Evolutionary conservation across 1,284 basidiomycete species (phyloP), one percentile per base, ranked within the genome.

Genomic region (Phylloboletellus chloephorus): DNA sequence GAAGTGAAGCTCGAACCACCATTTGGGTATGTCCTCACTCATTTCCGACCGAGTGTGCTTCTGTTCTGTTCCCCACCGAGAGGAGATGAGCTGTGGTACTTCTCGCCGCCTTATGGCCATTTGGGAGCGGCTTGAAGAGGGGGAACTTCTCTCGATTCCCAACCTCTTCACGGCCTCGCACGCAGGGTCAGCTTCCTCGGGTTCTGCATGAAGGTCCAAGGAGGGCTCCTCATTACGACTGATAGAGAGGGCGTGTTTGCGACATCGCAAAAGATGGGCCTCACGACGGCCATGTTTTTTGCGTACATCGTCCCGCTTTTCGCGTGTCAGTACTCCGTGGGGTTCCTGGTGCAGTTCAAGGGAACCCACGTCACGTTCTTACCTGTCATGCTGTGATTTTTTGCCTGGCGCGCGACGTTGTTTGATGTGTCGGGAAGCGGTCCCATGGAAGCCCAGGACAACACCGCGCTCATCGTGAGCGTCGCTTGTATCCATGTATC

Each of bases 271-370:
- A 44, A 37, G 31, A 8, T 45, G 6, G 21, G 9, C 31, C 36
- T 47, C 26, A 46, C 46, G 7, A 37, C 12, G 7, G 4, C 37
- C 3, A 46, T 37, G 5, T 50, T 57, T 32, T 16, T 52, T 2
- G 33, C 42, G 4, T 49, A 50, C 24, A 24, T 60, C 25, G 23
- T 62, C 7, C 56, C 57, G 1, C 53, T 48, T 2, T 43, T 58
- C 6, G 31, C 34, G n/a, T 42, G 39, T 10, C 52, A 55, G 30
- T 62, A 55, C 29, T n/a, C 46, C 43, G 55, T 62, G 49, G 58
- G 53, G 0, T 46, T 59, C 3, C 37, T 58, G 10, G 58, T 61
- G 11, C 56, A 58, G 21, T 47, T 56, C 21, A 35, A 52, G n/a
- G 51, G 51, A 4, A 57, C 47, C 8, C 38, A 35, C 2, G 9